phyloP scores from a whole-genome alignment of 2,329 filamentous ascomycete species.

The Aphanocladium album region DNA sequence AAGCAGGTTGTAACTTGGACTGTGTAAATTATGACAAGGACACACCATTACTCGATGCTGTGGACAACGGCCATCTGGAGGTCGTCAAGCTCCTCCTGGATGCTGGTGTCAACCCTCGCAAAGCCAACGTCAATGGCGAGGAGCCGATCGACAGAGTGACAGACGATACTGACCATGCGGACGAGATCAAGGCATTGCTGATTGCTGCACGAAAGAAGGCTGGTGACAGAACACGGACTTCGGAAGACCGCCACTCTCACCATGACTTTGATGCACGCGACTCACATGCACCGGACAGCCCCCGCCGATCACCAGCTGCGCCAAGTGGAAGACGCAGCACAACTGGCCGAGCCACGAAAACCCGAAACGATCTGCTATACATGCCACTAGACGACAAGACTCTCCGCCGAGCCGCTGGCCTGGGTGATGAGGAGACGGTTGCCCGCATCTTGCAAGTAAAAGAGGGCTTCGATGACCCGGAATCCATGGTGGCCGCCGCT shows the following conservation, averaged over 20 bases:
- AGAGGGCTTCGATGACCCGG: slow-evolving; percentile 64
- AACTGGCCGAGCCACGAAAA: slow-evolving; percentile 57
- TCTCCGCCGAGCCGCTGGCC: slow-evolving; percentile 53
- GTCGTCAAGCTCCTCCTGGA: slow-evolving; percentile 81
- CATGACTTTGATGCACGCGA: slow-evolving; percentile 42
- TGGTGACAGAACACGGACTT: slow-evolving; percentile 49
- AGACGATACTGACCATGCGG: slow-evolving; percentile 69
- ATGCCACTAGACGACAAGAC: slow-evolving; percentile 60
- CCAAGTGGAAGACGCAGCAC: slow-evolving; percentile 45
- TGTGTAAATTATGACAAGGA: slow-evolving; percentile 78
- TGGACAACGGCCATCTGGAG: slow-evolving; percentile 88
- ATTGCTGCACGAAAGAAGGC: slow-evolving; percentile 54
- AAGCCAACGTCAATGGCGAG: slow-evolving; percentile 86
- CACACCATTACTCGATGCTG: slow-evolving; percentile 90
- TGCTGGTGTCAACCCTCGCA: slow-evolving; percentile 85
- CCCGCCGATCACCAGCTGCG: slow-evolving; percentile 50
- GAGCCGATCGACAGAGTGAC: slow-evolving; percentile 83
- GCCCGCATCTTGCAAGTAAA: slow-evolving; percentile 57
- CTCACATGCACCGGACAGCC: slow-evolving; percentile 53
- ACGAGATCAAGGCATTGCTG: slow-evolving; percentile 68
- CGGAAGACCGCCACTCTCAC: slow-evolving; percentile 50
- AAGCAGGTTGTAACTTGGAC: slow-evolving; percentile 79
- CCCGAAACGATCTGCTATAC: slow-evolving; percentile 58
- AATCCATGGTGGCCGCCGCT: slow-evolving; percentile 85
- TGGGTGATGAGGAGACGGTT: slow-evolving; percentile 58